A percentile compares a stretch with the other conserved stretches of the same genome.
Conservation (phyloP, 2,329 filamentous ascomycete species). For the Sporothrix globosa region DNA sequence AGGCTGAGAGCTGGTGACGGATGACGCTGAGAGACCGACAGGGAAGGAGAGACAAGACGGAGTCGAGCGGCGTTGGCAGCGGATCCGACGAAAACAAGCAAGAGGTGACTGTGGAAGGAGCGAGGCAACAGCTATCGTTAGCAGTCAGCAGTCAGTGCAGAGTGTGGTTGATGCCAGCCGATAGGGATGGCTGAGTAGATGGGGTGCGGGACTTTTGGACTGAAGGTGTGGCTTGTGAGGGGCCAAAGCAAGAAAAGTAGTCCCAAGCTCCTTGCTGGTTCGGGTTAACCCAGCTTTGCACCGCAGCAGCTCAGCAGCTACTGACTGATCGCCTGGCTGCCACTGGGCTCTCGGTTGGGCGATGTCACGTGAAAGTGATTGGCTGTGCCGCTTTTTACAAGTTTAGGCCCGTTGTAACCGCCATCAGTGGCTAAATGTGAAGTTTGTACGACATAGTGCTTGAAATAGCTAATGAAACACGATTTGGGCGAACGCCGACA, state of each 20-base stretch:
- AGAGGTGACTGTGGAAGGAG: slow-evolving; percentile 14
- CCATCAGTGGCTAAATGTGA: slow-evolving; percentile 21
- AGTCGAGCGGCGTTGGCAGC: background rate
- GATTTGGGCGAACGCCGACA: background rate
- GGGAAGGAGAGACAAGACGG: background rate
- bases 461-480: background rate
- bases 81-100: slow-evolving; percentile 10
- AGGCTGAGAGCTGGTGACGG: background rate
- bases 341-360: background rate
- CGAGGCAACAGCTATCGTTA: slow-evolving; percentile 18
- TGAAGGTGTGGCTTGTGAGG: slow-evolving; percentile 24
- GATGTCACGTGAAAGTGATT: slow-evolving; percentile 22
- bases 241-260: slow-evolving; percentile 7
- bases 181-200: background rate
- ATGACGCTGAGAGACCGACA: background rate
- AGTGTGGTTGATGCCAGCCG: slow-evolving; percentile 24
- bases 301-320: background rate
- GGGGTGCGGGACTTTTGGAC: slow-evolving; percentile 32
- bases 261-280: slow-evolving; percentile 30
- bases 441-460: background rate
- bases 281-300: slow-evolving; percentile 13
- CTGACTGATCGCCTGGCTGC: background rate
- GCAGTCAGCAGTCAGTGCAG: slow-evolving; percentile 1
- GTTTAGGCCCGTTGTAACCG: slow-evolving; percentile 18
- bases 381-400: background rate